Evolutionary conservation across 257 asterid species (phyloP), one percentile per base, ranked within the genome.

Genomic region (Primulina eburnea): DNA sequence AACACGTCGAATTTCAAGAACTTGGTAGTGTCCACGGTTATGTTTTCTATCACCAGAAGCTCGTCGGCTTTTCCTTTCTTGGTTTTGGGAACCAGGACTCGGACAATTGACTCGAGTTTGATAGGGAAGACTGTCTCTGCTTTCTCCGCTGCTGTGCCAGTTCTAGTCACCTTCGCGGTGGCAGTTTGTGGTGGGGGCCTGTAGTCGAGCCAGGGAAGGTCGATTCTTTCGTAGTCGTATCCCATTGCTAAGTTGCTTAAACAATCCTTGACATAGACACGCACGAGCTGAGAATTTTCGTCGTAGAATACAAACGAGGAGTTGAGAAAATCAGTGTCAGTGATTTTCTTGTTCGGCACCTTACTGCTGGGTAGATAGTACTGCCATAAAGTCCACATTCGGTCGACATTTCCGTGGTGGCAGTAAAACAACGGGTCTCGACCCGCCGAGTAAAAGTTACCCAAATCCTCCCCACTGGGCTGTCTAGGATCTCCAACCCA

Each of bases 301-400:
- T 81, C 82, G 43, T 77, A 77, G 71, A 81, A 81, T 1, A 81
- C 20, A 75, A 81, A 81, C 11, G 79, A 30, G n/a, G 80, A 58
- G 55, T 81, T 74, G 1, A 77, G 56, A 73, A 79, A 81, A 58
- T 78, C 85, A 16, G 77, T 62, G 69, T 77, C 75, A 0, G 40
- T 67, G 7, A 71, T 47, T 47, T 47, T 47, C 56, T 47, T 47
- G 20, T 47, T 20, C 56, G 56, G 20, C 0, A 47, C 56, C 18
- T 14, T 47, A 2, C 8, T 47, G 12, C 20, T 47, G 2, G 56
- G 56, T 2, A 47, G 2, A 16, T 7, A 16, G 58, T 52, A 61
- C 7, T 70, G 64, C 85, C 80, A 81, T 2, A 81, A 18, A 0
- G 80, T 73, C 85, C 85, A 81, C 85, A 81, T 57, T 11, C 85